Percentiles rank a stretch among this genome's conserved stretches.
Evolutionary conservation across 495 filamentous ascomycete species (phyloP).

Genomic region (Tuber brumale): DNA sequence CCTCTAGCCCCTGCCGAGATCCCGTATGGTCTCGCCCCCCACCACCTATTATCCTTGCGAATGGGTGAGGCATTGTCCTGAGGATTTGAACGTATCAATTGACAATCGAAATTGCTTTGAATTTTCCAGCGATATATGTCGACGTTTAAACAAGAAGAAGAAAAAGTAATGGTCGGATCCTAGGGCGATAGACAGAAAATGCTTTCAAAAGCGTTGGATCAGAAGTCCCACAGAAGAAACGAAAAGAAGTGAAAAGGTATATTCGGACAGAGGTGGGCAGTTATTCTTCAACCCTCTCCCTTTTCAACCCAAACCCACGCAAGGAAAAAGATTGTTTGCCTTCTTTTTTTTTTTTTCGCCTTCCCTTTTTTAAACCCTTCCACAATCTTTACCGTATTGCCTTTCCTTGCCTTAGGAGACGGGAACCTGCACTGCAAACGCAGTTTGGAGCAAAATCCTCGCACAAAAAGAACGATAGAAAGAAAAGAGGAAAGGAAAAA

Average conservation of each 20-base stretch:
- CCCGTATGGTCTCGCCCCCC: conserved; percentile 13
- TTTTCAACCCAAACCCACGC: background rate
- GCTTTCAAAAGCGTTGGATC: background rate
- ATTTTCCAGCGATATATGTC: conserved; percentile 6
- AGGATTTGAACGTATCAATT: background rate
- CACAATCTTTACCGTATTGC: background rate
- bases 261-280: background rate
- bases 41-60: conserved; percentile 17
- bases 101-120: conserved; percentile 13
- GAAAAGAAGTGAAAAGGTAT: background rate
- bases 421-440: background rate
- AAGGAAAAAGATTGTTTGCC: background rate
- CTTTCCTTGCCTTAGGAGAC: background rate
- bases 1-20: background rate
- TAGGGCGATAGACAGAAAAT: background rate
- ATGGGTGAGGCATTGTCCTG: conserved; percentile 21
- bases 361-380: background rate
- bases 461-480: background rate
- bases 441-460: background rate
- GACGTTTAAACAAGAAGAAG: conserved; percentile 6
- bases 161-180: conserved; percentile 8
- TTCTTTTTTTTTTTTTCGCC: background rate
- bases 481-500: background rate
- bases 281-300: background rate
- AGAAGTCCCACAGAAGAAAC: background rate